These are phyloP conservation scores for Madurella mycetomatis DNA, from an alignment of 2,329 filamentous ascomycete genomes.

Conservation along the genomic window DNA sequence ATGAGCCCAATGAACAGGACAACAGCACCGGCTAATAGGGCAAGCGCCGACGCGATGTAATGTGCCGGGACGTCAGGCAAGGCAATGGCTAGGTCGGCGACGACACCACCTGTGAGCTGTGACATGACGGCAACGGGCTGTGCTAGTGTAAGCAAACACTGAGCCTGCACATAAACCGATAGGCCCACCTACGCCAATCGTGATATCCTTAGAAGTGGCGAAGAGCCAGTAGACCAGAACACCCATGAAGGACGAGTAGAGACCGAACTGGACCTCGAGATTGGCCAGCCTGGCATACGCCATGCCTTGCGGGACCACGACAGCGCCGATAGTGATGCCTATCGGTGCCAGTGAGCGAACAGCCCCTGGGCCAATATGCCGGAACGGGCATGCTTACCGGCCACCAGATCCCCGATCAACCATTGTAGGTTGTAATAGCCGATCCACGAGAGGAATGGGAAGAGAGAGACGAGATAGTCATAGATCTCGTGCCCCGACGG, in stretches of 20 bases:
- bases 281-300: slow-evolving; percentile 83
- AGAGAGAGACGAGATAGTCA: slow-evolving; percentile 65
- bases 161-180: slow-evolving; percentile 5
- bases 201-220: slow-evolving; percentile 97
- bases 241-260: slow-evolving; percentile 96
- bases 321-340: slow-evolving; percentile 54
- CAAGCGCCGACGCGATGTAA: slow-evolving; percentile 71
- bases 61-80: slow-evolving; percentile 57
- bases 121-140: slow-evolving; percentile 94
- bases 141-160: slow-evolving; percentile 16
- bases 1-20: slow-evolving; percentile 74
- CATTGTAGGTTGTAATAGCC: slow-evolving; percentile 82
- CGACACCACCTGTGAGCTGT: slow-evolving; percentile 78
- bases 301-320: slow-evolving; percentile 94
- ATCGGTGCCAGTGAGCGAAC: slow-evolving; percentile 2
- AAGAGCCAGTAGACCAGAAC: slow-evolving; percentile 97
- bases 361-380: slow-evolving; percentile 7
- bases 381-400: slow-evolving; percentile 52
- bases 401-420: slow-evolving; percentile 83
- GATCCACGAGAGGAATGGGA: slow-evolving; percentile 91
- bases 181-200: slow-evolving; percentile 68
- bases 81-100: slow-evolving; percentile 55
- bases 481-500: slow-evolving; percentile 54
- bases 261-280: slow-evolving; percentile 75
- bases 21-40: slow-evolving; percentile 72